phyloP scores from a whole-genome alignment of 2,329 filamentous ascomycete genomes.

The Phialophora chinensis region DNA sequence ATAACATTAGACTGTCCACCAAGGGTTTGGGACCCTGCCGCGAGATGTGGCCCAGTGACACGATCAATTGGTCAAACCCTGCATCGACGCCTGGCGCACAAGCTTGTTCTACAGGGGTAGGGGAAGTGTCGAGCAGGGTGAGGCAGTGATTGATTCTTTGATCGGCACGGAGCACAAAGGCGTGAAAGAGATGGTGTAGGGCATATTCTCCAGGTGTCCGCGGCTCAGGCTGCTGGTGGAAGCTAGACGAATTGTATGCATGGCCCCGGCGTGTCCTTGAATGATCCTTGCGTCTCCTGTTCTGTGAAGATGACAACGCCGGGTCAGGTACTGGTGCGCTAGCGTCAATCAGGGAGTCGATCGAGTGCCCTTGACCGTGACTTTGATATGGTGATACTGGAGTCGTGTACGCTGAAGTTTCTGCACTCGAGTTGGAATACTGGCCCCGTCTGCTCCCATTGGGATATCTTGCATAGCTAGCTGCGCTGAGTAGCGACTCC shows the following conservation, averaged over 20 bases:
- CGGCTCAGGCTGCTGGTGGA: constrained; percentile 68
- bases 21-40: constrained; percentile 91
- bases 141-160: constrained; percentile 92
- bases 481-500: constrained; percentile 35
- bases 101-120: constrained; percentile 83
- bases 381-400: constrained; percentile 33
- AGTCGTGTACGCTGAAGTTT: constrained; percentile 26
- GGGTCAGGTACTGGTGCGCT: constrained; percentile 49
- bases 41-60: constrained; percentile 90
- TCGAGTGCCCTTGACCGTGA: constrained; percentile 43
- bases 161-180: constrained; percentile 96
- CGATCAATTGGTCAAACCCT: constrained; percentile 91
- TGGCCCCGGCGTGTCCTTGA: constrained; percentile 68
- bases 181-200: constrained; percentile 92
- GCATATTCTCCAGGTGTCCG: constrained; percentile 99
- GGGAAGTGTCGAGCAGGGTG: constrained; percentile 75
- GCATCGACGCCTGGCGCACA: constrained; percentile 89
- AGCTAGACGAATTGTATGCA: constrained; percentile 75
- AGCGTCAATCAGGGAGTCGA: constrained; percentile 44
- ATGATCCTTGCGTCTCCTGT: constrained; percentile 62
- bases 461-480: constrained; percentile 27
- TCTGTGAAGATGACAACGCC: constrained; percentile 19
- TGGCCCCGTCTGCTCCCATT: constrained; percentile 28
- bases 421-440: constrained; percentile 24
- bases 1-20: constrained; percentile 97